Conservation (phyloP, 768 basidiomycete species). For the Tulasnella sp. region DNA sequence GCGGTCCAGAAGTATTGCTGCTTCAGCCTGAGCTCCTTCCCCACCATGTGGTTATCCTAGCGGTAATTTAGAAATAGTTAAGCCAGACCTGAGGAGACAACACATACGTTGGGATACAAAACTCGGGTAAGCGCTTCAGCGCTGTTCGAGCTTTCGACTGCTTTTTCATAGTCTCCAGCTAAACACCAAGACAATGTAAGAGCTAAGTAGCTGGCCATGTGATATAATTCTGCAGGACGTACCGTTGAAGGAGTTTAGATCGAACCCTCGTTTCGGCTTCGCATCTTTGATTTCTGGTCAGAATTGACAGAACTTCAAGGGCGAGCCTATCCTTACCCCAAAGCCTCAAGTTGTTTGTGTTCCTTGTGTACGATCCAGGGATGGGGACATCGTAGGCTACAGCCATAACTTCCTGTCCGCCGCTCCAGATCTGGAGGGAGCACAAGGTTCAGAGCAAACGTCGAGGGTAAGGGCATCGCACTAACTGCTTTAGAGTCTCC, state of each 20-base stretch:
- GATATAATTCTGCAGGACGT: not conserved
- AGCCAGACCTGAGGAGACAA: constrained; percentile 4
- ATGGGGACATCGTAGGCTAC: constrained; percentile 95
- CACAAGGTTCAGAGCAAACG: not conserved
- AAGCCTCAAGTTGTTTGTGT: constrained; percentile 78
- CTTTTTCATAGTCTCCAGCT: constrained; percentile 91
- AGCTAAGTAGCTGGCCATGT: not conserved
- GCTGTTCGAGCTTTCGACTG: constrained; percentile 82
- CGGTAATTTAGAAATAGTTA: not conserved
- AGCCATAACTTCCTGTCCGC: constrained; percentile 91
- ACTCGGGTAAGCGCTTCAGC: constrained; percentile 94
- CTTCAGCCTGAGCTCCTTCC: constrained; percentile 58
- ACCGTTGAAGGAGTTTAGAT: constrained; percentile 95
- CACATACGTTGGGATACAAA: constrained; percentile 82
- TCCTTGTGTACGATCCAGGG: constrained; percentile 74
- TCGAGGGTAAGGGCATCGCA: not conserved
- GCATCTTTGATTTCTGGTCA: constrained; percentile 25
- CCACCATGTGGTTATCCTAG: constrained; percentile 44
- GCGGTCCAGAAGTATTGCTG: constrained; percentile 91
- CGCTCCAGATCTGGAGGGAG: constrained; percentile 45
- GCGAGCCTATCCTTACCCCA: constrained; percentile 58
- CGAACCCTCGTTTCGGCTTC: constrained; percentile 86
- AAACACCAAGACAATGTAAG: constrained; percentile 20
- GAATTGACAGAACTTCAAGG: not conserved
- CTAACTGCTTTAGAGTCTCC: constrained; percentile 41